These are phyloP conservation scores for Boehmeria nivea DNA, from an alignment of 306 rosid species.

Conservation along the genomic window DNA sequence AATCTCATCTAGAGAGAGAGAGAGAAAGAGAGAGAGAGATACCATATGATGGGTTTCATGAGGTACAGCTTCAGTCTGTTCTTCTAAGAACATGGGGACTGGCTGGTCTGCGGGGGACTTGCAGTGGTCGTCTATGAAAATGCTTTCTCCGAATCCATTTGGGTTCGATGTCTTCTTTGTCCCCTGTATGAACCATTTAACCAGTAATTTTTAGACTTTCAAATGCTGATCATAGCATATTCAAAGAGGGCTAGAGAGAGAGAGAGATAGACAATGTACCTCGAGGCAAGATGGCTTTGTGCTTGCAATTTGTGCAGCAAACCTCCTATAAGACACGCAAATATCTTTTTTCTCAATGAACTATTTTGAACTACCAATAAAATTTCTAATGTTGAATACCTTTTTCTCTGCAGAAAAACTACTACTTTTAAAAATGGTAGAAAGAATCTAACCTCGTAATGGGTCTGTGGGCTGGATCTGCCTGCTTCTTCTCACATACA, in stretches of 20 bases:
- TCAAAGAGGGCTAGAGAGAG: background rate
- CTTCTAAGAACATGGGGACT: constrained; percentile 81
- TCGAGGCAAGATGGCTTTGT: constrained; percentile 35
- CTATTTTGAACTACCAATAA: too few relatives aligned
- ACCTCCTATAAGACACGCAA: constrained; percentile 44
- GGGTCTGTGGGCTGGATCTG: constrained; percentile 80
- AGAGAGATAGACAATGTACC: constrained; percentile 34
- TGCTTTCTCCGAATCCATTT: constrained; percentile 57
- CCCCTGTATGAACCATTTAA: constrained; percentile 33
- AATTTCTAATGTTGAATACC: too few relatives aligned
- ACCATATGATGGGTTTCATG: constrained; percentile 59
- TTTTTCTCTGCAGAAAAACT: too few relatives aligned
- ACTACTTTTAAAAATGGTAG: background rate
- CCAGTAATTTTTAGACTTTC: constrained; percentile 10
- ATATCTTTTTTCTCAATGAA: too few relatives aligned
- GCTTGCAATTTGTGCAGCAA: constrained; percentile 74
- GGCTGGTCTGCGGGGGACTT: constrained; percentile 55
- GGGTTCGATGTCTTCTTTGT: constrained; percentile 39
- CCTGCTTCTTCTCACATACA: constrained; percentile 75
- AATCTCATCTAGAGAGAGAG: too few relatives aligned
- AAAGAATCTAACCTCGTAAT: constrained; percentile 68
- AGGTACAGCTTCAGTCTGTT: constrained; percentile 29
- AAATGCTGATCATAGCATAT: background rate
- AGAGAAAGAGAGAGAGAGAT: constrained; percentile 23
- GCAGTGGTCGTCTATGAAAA: constrained; percentile 70